Evolutionary conservation across 1,284 basidiomycete species (phyloP), one percentile per base, ranked within the genome.

Genomic region (Omphalotus olearius): DNA sequence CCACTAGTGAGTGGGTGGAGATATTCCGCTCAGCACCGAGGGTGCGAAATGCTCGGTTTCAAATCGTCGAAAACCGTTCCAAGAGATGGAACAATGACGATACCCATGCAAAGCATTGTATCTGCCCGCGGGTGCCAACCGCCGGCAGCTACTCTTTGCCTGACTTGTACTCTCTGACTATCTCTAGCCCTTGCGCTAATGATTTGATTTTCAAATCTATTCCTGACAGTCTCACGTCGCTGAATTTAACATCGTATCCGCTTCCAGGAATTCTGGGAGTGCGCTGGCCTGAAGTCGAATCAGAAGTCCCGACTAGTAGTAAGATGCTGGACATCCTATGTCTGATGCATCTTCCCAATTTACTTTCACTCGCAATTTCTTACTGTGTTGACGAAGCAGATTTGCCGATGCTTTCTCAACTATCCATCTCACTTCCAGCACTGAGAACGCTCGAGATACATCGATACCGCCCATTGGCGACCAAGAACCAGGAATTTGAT

Each of bases 161-260:
- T 48, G 54, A 36, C 26, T 46, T 54, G 40, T 41, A 35, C 42
- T 48, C 44, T 25, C 45, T 51, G 43, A 39, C 56, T 18, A 47
- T 52, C 48, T 55, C 44, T 26, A 54, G 35, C 28, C 50, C 41
- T 33, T 47, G 20, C 28, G 51, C 23, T 11, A 45, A 44, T 35
- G 50, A 40, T 26, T 28, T 35, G 4, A 35, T 52, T 36, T 49
- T 49, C 41, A 42, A 42, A 6, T n/a, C 30, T 40, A 33, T 55
- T 14, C 42, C 54, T n/a, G 50, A 48, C 18, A 55, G 39, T 33
- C 45, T 55, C n/a, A 39, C 37, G 14, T 47, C 42, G 13, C 41
- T 55, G 18, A 42, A 44, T 25, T 25, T 55, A 17, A 47, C 44
- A 10, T 38, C 47, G 5, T 55, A 49, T 41, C 54, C 54, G 3